Base-by-base conservation (phyloP, 2,329 filamentous ascomycete genomes). In the Corynespora cassiicola region DNA sequence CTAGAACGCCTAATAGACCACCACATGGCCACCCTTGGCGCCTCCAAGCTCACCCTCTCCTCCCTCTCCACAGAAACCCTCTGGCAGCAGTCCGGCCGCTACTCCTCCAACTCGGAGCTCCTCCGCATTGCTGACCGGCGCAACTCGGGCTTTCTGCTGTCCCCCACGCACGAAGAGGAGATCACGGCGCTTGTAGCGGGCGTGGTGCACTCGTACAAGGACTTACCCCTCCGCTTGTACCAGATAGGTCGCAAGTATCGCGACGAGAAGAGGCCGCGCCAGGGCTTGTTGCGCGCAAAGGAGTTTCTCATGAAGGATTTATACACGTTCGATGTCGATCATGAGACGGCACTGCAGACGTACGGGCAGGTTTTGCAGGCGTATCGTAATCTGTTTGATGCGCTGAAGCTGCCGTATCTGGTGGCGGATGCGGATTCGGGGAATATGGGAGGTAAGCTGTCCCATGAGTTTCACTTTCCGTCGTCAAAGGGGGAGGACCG, bases 291-390 rank as follows among this genome's bases (percentile, higher is more conserved):
- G 7, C 84, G 94, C 7, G 87, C 89, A 1, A 84, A 90, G 45
- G 94, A 99, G 61, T 99, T 99, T 58, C 72, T 90, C 54, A 99
- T 99, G 94, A 99, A 99, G 69, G 94, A 99, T 66, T 79, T 99
- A 1, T 99, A 99, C 66, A 96, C 91, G 0, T 99, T 99, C 61
- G 94, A 99, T 61, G 72, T 78, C 22, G 85, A 78, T 4, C 65
- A 76, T 1, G 71, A 80, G 17, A 73, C 80, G n/a, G 92, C 92
- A 2, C 73, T 91, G n/a, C 71, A 80, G 32, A 96, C 92, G 0
- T 99, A 99, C 54, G 70, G 81, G 6, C 72, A 84, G 26, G 90
- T 96, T 3, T 82, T 87, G 32, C 66, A 68, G 23, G 86, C 87
- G 2, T 99, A 99, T 63, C 76, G 75, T 9, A 77, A 77, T 12